Conservation (phyloP, 2,329 filamentous ascomycete species). For the Ophiocordyceps robertsii region DNA sequence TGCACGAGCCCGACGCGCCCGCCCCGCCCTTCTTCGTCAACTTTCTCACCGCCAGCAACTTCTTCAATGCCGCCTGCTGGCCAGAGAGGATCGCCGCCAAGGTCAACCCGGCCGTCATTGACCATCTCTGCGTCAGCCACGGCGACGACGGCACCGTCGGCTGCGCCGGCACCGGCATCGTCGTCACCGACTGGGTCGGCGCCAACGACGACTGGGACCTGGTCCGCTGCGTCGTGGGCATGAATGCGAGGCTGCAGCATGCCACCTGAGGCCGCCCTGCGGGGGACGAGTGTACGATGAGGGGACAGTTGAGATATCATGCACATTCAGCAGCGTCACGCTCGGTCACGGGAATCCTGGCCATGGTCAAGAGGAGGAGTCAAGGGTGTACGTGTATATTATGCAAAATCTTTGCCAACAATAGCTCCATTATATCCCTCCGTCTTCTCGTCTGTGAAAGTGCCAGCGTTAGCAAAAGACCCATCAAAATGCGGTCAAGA, state of each 20-base stretch:
- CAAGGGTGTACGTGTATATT: too few relatives aligned
- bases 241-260: conserved; percentile 61
- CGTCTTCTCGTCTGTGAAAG: conserved; percentile 5
- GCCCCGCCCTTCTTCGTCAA: conserved; percentile 68
- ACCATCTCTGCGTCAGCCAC: conserved; percentile 47
- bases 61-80: conserved; percentile 88
- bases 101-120: conserved; percentile 64
- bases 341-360: background rate
- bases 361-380: too few relatives aligned
- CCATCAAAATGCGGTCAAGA: background rate
- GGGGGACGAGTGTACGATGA: background rate
- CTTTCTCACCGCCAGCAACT: conserved; percentile 83
- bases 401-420: too few relatives aligned
- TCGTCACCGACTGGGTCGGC: conserved; percentile 92
- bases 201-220: conserved; percentile 81
- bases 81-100: conserved; percentile 81
- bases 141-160: conserved; percentile 41
- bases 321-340: background rate
- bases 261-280: conserved; percentile 14
- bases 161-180: conserved; percentile 70
- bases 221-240: conserved; percentile 72
- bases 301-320: background rate
- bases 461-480: background rate
- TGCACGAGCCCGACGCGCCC: conserved; percentile 16
- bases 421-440: conserved; percentile 3